Percentiles rank a stretch among this genome's conserved stretches.
These are phyloP conservation scores for Malus hybrid DNA, from an alignment of 331 rosid species.

Conservation along the genomic window DNA sequence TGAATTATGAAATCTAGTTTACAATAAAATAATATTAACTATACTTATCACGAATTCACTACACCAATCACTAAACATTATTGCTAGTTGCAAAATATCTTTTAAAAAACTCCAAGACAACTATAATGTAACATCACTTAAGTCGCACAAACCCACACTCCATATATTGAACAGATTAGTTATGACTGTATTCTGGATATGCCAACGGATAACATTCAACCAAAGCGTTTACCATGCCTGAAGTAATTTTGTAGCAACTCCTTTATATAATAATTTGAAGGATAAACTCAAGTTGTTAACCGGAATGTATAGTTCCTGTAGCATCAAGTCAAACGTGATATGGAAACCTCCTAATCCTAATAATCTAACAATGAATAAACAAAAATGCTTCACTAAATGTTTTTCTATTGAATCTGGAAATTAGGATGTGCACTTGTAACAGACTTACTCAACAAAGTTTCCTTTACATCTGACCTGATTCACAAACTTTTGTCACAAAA, in stretches of 20 bases:
- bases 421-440: not conserved
- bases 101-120: not conserved
- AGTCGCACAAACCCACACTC: not conserved
- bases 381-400: not conserved
- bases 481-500: not conserved
- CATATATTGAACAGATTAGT: not conserved
- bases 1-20: constrained; percentile 2
- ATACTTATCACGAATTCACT: not conserved
- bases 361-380: not conserved
- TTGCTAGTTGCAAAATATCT: not conserved
- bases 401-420: not conserved
- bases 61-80: not conserved
- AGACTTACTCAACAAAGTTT: not conserved
- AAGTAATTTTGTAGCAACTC: not conserved
- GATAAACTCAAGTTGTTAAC: not conserved
- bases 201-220: not conserved
- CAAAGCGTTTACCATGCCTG: not conserved
- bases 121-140: not conserved
- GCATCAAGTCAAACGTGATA: not conserved
- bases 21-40: not conserved
- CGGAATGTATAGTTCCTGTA: not conserved
- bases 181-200: not conserved
- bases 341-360: not conserved
- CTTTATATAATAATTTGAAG: not conserved
- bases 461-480: not conserved